Base-by-base conservation (phyloP, 495 filamentous ascomycete genomes). In the Articulospora tetracladia region DNA sequence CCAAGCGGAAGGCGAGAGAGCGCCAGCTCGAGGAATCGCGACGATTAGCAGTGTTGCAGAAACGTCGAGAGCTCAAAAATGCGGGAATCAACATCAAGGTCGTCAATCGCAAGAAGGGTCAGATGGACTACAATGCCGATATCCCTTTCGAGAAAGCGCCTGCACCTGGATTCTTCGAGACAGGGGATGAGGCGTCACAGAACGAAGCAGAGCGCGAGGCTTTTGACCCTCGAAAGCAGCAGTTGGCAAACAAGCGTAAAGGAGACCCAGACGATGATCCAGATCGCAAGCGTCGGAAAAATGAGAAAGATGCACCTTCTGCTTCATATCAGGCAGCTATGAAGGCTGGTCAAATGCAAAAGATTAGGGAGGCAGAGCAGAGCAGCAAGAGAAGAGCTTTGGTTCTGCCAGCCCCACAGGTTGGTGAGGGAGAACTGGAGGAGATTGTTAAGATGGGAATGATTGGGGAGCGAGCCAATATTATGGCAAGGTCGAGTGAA, bases 41-140 rank as follows among this genome's bases (percentile, higher is more conserved):
- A 55, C 83, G 94, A 52, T 74, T 98, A 41, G 94, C 95, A 0
- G 82, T 92, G 25, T 76, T 98, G 55, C 93, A 97, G 76, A 98
- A 98, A 75, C 88, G 95, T 24, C 85, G 94, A 26, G 94, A 98
- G 73, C 82, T 98, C 34, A 98, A 98, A 73, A 93, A 91, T 75
- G 92, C 95, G 12, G 94, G 94, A 32, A 98, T 98, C 74, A 98
- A 98, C 63, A 93, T 98, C 76, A 98, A 97, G 73, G 85, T 98
- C 32, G 84, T 86, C n/a, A 95, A 89, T 25, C 83, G 87, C 53
- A 97, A 97, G 76, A 87, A 89, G 74, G 93, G 93, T 1, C 86
- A 97, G 77, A 98, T 98, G 93, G 94, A 98, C 71, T 98, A 98
- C 77, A 98, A 98, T 69, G 95, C 94, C 57, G 94, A 98, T 67